Base-by-base conservation (phyloP, 176 grass and related monocot genomes). In the Oryza meridionalis region DNA sequence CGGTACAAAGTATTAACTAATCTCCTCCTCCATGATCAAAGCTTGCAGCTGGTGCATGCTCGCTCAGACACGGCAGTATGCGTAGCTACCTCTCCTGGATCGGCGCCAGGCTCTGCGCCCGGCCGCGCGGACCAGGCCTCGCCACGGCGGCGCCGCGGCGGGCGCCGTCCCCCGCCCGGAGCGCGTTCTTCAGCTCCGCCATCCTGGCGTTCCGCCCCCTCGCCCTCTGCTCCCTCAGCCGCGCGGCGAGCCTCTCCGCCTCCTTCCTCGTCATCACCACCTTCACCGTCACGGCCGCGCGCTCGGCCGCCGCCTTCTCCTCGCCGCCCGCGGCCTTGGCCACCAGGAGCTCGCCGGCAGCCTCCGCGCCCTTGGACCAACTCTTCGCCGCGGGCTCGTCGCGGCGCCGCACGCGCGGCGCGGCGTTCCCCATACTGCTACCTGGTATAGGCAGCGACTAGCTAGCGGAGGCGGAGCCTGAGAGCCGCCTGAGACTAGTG, bases 191-290 rank as follows among this genome's bases (percentile, higher is more conserved):
- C 33, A 88, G 63, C 55, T 62, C 71, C 19, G 74, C 70, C 75
- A 89, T 86, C 84, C 79, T 86, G 3, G 76, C 67, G 75, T 81
- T 82, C 51, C 83, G 75, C 53, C 53, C 21, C 62, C 27, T 63
- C 16, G 69, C 40, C 31, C 12, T 9, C 61, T 73, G 65, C 72
- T 82, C 81, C 13, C 55, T 51, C 37, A 90, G 86, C 79, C 71
- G 32, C 65, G 82, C 76, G 32, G 85, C 70, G 69, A 93, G 78
- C 86, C 65, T 61, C 66, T 85, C 88, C 19, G 88, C 88, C 17
- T 93, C 88, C 70, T 72, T 81, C 75, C 86, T 90, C 65, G 16
- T 84, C 83, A 93, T 49, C 82, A 93, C 71, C 29, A 88, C 73
- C 92, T 86, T 90, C 79, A 93, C 79, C 50, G 79, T 88, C 26